Evolutionary conservation across 2,329 filamentous ascomycete species (phyloP).

Genomic region (Dactylella cylindrospora): DNA sequence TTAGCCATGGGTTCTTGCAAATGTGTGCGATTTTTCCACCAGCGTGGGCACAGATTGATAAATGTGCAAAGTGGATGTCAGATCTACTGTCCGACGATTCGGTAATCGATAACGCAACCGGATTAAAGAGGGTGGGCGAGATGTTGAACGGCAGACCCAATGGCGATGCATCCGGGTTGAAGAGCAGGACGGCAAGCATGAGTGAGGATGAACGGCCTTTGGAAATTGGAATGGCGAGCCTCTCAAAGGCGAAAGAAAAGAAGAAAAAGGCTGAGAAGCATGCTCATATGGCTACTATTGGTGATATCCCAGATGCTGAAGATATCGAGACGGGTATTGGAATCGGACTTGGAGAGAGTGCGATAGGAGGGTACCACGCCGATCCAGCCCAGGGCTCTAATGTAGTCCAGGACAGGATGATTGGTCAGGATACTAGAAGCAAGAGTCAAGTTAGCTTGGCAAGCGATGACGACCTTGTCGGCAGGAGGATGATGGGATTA

Average conservation of each 20-base stretch:
- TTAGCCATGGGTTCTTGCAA: conserved; percentile 91
- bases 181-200: conserved; percentile 61
- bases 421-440: conserved; percentile 49
- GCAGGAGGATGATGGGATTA: conserved; percentile 59
- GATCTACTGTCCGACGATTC: conserved; percentile 65
- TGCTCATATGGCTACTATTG: neutral
- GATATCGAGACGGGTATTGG: too few relatives aligned
- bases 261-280: conserved; percentile 42
- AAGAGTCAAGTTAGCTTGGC: conserved; percentile 59
- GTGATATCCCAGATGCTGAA: neutral
- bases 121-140: conserved; percentile 51
- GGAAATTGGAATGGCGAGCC: conserved; percentile 70
- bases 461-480: conserved; percentile 61
- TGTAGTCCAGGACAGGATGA: conserved; percentile 23
- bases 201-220: conserved; percentile 79
- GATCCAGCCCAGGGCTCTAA: conserved; percentile 36
- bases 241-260: conserved; percentile 46
- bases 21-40: conserved; percentile 86
- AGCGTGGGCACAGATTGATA: conserved; percentile 82
- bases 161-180: conserved; percentile 12
- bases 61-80: conserved; percentile 77
- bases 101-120: conserved; percentile 48
- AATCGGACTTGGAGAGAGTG: conserved; percentile 8
- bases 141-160: conserved; percentile 2
- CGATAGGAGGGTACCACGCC: conserved; percentile 16